Base-by-base conservation (phyloP, 192 early-diverging fungal species). In the Phlyctochytrium planicorne region DNA sequence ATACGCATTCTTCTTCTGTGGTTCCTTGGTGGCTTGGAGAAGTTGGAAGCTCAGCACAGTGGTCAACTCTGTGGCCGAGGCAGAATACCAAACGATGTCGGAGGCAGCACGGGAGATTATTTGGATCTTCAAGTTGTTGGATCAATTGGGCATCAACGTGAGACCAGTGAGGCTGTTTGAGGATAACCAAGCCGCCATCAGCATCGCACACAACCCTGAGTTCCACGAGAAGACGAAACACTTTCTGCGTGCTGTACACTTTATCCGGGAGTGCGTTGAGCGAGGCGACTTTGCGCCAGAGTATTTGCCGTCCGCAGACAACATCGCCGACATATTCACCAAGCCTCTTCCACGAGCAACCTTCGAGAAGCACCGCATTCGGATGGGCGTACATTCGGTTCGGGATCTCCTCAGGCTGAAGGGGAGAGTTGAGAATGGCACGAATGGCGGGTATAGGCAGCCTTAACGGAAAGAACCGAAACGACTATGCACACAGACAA, bases 271-370 rank as follows among this genome's bases (percentile, higher is more conserved):
- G 16, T 10, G 10, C 32, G 60, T 62, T 17, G 16, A 3, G 6
- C 3, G 17, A 4, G 60, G 60, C 20, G 16, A 34, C 32, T 33
- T 62, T 17, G 25, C 10, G 3, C 10, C 34, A 10, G 29, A 33
- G 6, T 34, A 25, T 10, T 6, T 31, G 20, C 6, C 3, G 12
- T 23, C 60, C 20, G 29, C 10, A 10, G 60, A 3, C 30, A 62
- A 23, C 16, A 36, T 62, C 16, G 60, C 60, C 30, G 60, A 62
- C 34, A 10, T 36, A 4, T 32, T 62, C 24, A 62, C 60, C 60
- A 62, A 62, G 34, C 20, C 55, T 10, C 55, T 57, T 20, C 6
- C 6, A 20, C 6, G 10, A 6, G 6, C 40, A 6, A 20, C 40
- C 20, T 47, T 47, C 40, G 40, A 47, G 20, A 6, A 20, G 10